phyloP scores from a whole-genome alignment of 306 rosid species.

The Crataegus laevigata region DNA sequence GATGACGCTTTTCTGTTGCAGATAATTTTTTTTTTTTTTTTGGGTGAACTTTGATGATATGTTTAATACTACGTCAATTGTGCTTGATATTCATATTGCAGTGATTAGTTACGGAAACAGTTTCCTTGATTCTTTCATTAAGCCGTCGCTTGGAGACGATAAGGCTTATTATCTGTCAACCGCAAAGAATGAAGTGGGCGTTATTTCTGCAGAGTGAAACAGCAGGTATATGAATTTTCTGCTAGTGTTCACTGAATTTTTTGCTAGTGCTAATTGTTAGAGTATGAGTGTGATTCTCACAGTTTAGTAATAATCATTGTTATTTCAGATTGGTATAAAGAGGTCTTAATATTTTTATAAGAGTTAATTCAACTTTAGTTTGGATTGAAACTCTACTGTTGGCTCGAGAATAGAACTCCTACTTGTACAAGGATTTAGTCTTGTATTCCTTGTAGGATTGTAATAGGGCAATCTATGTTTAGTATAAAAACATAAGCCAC shows the following conservation, averaged over 20 bases:
- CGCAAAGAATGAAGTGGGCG: constrained; percentile 87
- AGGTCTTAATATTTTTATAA: too few relatives aligned
- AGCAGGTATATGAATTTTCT: constrained; percentile 40
- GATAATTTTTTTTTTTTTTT: background rate
- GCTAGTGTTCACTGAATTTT: background rate
- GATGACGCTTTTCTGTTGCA: background rate
- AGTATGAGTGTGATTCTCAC: too few relatives aligned
- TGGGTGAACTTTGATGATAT: background rate
- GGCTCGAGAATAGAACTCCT: too few relatives aligned
- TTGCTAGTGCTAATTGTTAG: background rate
- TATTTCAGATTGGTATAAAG: too few relatives aligned
- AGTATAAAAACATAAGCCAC: too few relatives aligned
- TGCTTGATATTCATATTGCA: background rate
- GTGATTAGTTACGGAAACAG: background rate
- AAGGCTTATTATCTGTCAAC: constrained; percentile 85
- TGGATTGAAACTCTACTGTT: too few relatives aligned
- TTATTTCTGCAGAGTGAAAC: constrained; percentile 77
- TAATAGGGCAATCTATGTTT: too few relatives aligned
- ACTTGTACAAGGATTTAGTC: too few relatives aligned
- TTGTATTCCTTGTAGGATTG: too few relatives aligned
- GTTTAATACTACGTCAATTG: background rate
- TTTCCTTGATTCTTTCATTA: constrained; percentile 27
- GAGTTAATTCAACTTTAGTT: too few relatives aligned
- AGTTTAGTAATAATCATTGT: too few relatives aligned
- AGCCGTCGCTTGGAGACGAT: constrained; percentile 94